phyloP scores from a whole-genome alignment of 805 yeast genomes.

The Gaillardinia entomophila region DNA sequence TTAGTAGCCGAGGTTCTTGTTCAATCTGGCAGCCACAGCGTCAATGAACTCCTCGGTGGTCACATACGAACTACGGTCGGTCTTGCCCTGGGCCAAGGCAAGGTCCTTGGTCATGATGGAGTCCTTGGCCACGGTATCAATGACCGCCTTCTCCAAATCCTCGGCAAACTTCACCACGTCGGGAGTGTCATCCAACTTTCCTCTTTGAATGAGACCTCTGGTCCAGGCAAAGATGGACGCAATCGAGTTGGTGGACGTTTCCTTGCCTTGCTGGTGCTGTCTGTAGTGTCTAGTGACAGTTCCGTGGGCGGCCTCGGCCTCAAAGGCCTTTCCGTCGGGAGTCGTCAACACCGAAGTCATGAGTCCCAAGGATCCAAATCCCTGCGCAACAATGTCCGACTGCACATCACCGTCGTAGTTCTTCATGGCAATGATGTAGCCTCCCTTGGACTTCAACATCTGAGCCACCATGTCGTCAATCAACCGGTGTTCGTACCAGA shows the following conservation, averaged over 20 bases:
- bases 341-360: slow-evolving; percentile 82
- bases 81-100: slow-evolving; percentile 64
- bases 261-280: slow-evolving; percentile 76
- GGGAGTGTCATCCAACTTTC: slow-evolving; percentile 66
- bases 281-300: slow-evolving; percentile 84
- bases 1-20: slow-evolving; percentile 5
- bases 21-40: slow-evolving; percentile 62
- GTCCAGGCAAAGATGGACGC: slow-evolving; percentile 86
- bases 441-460: slow-evolving; percentile 81
- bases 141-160: slow-evolving; percentile 57
- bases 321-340: slow-evolving; percentile 83
- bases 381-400: slow-evolving; percentile 82
- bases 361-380: slow-evolving; percentile 77
- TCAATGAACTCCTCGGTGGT: slow-evolving; percentile 73
- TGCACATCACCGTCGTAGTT: slow-evolving; percentile 86
- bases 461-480: slow-evolving; percentile 89
- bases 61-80: slow-evolving; percentile 57
- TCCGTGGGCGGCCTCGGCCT: slow-evolving; percentile 84
- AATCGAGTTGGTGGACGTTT: slow-evolving; percentile 79
- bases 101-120: slow-evolving; percentile 80
- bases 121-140: slow-evolving; percentile 68
- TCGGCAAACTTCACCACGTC: slow-evolving; percentile 66
- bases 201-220: slow-evolving; percentile 80
- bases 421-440: slow-evolving; percentile 73
- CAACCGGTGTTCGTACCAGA: slow-evolving; percentile 74